phyloP scores from a whole-genome alignment of 177 flowering plant genomes.

The Vitis hybrid region DNA sequence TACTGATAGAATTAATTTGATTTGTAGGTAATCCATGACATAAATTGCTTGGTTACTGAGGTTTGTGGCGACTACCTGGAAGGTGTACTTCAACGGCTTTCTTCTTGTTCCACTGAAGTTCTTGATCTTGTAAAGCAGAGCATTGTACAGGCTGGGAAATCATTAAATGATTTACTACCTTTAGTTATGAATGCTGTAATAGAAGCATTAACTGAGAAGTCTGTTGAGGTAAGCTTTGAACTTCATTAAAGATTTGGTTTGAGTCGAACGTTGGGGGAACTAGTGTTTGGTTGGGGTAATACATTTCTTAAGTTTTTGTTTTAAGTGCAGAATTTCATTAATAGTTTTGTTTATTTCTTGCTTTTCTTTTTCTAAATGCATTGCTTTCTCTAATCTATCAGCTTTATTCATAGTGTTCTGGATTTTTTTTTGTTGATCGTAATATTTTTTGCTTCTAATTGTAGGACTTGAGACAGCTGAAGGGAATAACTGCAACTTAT shows the following conservation, averaged over 20 bases:
- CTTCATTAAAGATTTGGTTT: conserved; percentile 1
- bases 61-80: conserved; percentile 61
- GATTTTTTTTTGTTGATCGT: not conserved
- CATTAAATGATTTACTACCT: conserved; percentile 59
- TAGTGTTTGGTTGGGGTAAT: no score
- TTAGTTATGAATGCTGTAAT: conserved; percentile 51
- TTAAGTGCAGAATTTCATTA: no score
- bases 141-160: conserved; percentile 58
- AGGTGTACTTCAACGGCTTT: conserved; percentile 59
- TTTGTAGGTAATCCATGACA: conserved; percentile 84
- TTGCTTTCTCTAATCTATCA: not conserved
- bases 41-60: conserved; percentile 54
- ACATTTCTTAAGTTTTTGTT: no score
- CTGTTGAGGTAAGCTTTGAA: conserved; percentile 71
- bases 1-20: conserved; percentile 7
- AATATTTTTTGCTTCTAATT: conserved; percentile 4
- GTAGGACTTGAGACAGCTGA: conserved; percentile 84
- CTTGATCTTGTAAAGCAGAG: conserved; percentile 73
- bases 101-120: conserved; percentile 69
- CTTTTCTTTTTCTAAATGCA: no score
- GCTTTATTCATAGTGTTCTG: not conserved
- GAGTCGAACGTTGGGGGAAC: no score
- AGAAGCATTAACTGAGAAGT: conserved; percentile 75
- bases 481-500: conserved; percentile 91
- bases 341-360: no score